These are phyloP conservation scores for Mallotus nudiflorus DNA, from an alignment of 345 rosid species.

Conservation along the genomic window DNA sequence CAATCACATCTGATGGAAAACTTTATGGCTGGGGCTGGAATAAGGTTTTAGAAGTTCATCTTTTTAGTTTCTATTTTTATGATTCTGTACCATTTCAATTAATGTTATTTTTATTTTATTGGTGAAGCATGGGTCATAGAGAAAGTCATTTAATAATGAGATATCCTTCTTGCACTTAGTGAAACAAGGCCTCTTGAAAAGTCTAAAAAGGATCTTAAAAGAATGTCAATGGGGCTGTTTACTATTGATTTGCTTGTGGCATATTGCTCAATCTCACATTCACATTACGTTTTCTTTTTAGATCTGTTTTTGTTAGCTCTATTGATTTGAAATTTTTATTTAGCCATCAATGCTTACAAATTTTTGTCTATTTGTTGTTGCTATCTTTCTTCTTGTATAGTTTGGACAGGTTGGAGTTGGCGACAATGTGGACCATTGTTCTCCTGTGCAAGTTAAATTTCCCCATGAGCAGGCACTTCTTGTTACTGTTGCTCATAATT, in stretches of 20 bases:
- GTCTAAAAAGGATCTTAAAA: neutral
- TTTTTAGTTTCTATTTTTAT: slow-evolving; percentile 12
- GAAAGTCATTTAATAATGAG: neutral
- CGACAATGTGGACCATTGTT: slow-evolving; percentile 67
- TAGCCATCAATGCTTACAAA: too few relatives aligned
- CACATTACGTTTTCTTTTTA: neutral
- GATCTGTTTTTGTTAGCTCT: neutral
- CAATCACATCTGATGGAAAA: slow-evolving; percentile 76
- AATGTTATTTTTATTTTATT: neutral
- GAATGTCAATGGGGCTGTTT: neutral
- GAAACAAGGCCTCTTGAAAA: neutral
- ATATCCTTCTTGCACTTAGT: neutral
- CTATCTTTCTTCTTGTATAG: slow-evolving; percentile 44
- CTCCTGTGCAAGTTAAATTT: slow-evolving; percentile 78
- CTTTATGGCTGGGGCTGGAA: slow-evolving; percentile 99
- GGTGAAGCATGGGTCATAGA: neutral
- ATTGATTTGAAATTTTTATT: too few relatives aligned
- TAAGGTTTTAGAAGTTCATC: slow-evolving; percentile 52
- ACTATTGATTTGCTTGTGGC: neutral
- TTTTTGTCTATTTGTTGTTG: neutral
- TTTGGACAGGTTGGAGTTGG: slow-evolving; percentile 99
- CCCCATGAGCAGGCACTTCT: slow-evolving; percentile 80
- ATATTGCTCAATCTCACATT: neutral
- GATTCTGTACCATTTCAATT: neutral
- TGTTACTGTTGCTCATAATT: slow-evolving; percentile 29